phyloP scores from a whole-genome alignment of 176 grass and related monocot species.

The Avena sativa region DNA sequence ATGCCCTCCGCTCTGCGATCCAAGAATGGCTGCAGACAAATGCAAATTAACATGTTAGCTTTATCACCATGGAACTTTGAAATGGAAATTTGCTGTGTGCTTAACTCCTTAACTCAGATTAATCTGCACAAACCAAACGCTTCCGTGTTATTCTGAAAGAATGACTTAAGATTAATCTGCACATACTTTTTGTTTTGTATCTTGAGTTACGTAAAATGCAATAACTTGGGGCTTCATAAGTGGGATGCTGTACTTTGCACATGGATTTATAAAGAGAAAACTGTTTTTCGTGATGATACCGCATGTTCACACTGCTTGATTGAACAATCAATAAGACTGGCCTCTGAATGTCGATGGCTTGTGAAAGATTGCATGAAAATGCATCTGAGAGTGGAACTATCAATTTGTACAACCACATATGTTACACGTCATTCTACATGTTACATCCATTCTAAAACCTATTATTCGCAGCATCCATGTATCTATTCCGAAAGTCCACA shows the following conservation, averaged over 20 bases:
- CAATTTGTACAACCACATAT: neutral
- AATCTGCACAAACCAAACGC: neutral
- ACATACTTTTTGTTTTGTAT: neutral
- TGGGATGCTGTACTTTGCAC: neutral
- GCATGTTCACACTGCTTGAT: neutral
- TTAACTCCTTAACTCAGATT: neutral
- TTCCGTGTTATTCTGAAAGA: neutral
- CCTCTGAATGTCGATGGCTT: neutral
- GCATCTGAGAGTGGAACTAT: neutral
- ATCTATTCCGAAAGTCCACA: neutral
- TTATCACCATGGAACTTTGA: conserved; percentile 4
- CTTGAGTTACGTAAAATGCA: conserved; percentile 12
- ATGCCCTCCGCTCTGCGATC: conserved; percentile 64
- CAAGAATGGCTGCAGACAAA: conserved; percentile 61
- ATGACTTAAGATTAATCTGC: neutral
- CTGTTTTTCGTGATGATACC: neutral
- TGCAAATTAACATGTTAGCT: conserved; percentile 22
- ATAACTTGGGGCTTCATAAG: conserved; percentile 5
- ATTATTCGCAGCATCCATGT: neutral
- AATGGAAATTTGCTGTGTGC: neutral
- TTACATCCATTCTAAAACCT: neutral
- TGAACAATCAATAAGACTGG: neutral
- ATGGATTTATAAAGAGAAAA: conserved; percentile 21
- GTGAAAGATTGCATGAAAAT: neutral
- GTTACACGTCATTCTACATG: neutral